phyloP scores from a whole-genome alignment of 108 stramenopile species.

The Parietichytrium sp. region DNA sequence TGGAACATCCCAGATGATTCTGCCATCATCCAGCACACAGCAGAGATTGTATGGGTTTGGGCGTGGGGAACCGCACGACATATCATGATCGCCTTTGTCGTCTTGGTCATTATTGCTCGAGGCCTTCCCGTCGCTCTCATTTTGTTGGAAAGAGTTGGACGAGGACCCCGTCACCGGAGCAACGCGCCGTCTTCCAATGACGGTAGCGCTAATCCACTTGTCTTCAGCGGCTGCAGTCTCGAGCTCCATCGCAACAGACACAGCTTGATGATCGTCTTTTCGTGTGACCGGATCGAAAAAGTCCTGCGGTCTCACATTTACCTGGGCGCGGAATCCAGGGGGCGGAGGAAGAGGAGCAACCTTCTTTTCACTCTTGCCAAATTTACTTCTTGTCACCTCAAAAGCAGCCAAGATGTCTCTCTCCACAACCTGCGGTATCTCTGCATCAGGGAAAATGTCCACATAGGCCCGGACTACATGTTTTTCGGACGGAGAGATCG shows the following conservation, averaged over 20 bases:
- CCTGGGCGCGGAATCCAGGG: not conserved
- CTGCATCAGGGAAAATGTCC: conserved; percentile 1
- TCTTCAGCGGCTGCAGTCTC: too few species aligned
- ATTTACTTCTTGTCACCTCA: not conserved
- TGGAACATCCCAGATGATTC: conserved; percentile 15
- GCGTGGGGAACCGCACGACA: too few species aligned
- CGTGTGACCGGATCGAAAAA: conserved; percentile 19
- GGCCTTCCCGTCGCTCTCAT: too few species aligned
- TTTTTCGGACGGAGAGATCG: not conserved
- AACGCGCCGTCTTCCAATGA: too few species aligned
- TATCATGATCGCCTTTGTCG: too few species aligned
- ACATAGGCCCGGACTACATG: not conserved
- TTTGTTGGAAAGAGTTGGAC: too few species aligned
- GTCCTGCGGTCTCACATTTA: not conserved
- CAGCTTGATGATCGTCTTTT: not conserved
- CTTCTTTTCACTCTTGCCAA: not conserved
- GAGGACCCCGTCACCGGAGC: too few species aligned
- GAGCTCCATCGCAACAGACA: too few species aligned
- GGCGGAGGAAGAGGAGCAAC: not conserved
- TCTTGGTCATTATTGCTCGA: too few species aligned
- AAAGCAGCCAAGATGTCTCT: conserved; percentile 20
- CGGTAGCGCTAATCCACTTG: too few species aligned
- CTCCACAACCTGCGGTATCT: conserved; percentile 16
- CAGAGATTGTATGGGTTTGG: too few species aligned
- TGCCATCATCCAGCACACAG: conserved; percentile 25